Evolutionary conservation across 2,329 filamentous ascomycete species (phyloP).

Genomic region (Trichophyton benhamiae): DNA sequence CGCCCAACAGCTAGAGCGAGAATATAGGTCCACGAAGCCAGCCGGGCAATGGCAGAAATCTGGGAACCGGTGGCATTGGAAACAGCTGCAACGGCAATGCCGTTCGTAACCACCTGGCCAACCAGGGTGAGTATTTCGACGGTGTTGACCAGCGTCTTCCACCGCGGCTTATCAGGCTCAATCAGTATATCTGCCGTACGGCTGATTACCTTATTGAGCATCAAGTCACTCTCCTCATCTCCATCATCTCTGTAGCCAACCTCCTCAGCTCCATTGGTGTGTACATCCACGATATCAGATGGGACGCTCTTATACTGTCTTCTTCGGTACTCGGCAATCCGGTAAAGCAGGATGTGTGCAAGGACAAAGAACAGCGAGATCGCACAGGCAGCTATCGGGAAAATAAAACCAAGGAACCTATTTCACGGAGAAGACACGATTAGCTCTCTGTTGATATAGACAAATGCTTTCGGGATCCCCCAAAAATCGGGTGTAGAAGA

Average conservation of each 20-base stretch:
- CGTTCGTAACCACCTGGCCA: slow-evolving; percentile 58
- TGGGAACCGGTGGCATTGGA: slow-evolving; percentile 45
- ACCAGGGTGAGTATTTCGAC: slow-evolving; percentile 65
- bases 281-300: slow-evolving; percentile 26
- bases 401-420: slow-evolving; percentile 58
- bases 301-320: slow-evolving; percentile 44
- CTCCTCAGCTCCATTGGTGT: slow-evolving; percentile 45
- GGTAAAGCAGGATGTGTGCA: slow-evolving; percentile 44
- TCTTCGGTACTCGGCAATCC: slow-evolving; percentile 41
- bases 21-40: slow-evolving; percentile 71
- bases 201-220: slow-evolving; percentile 44
- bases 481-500: neutral
- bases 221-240: slow-evolving; percentile 39
- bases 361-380: slow-evolving; percentile 58
- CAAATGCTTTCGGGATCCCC: too few species aligned
- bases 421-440: neutral
- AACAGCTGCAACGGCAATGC: slow-evolving; percentile 49
- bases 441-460: too few species aligned
- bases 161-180: slow-evolving; percentile 63
- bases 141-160: slow-evolving; percentile 55
- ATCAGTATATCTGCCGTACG: slow-evolving; percentile 38
- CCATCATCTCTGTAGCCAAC: slow-evolving; percentile 44
- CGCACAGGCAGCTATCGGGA: slow-evolving; percentile 60
- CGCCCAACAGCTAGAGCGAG: slow-evolving; percentile 60
- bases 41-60: slow-evolving; percentile 51